Conservation (phyloP, 2,329 filamentous ascomycete species). For the Pyrenochaeta sp. region DNA sequence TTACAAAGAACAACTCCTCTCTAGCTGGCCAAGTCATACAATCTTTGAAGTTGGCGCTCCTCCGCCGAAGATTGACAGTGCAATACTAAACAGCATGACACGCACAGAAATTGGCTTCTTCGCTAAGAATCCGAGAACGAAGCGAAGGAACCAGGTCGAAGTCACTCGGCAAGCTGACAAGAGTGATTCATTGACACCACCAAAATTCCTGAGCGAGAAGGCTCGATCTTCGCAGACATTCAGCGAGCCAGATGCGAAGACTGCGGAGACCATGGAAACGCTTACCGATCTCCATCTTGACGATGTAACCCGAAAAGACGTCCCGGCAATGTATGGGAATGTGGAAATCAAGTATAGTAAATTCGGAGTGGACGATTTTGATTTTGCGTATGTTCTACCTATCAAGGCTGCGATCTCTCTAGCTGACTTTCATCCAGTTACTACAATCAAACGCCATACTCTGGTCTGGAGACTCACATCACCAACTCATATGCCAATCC, state of each 20-base stretch:
- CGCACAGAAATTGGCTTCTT: constrained; percentile 78
- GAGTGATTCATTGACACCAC: constrained; percentile 72
- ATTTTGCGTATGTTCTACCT: constrained; percentile 75
- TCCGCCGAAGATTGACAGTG: constrained; percentile 75
- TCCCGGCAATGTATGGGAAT: constrained; percentile 87
- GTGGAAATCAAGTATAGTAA: constrained; percentile 99
- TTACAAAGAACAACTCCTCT: constrained; percentile 87
- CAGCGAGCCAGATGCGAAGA: constrained; percentile 40
- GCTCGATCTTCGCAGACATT: constrained; percentile 68
- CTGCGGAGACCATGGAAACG: constrained; percentile 67
- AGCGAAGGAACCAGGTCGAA: constrained; percentile 82
- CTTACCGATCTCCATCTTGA: constrained; percentile 75
- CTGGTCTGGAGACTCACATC: constrained; percentile 94
- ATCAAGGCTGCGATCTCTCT: background rate
- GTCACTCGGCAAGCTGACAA: constrained; percentile 71
- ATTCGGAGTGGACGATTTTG: constrained; percentile 99
- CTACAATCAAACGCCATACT: constrained; percentile 92
- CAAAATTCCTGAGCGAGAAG: constrained; percentile 95
- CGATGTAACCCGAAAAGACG: constrained; percentile 77
- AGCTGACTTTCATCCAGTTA: constrained; percentile 64
- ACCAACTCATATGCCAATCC: constrained; percentile 96
- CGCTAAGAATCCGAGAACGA: constrained; percentile 77
- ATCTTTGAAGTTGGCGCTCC: constrained; percentile 87
- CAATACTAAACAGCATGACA: constrained; percentile 73
- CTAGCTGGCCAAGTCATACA: constrained; percentile 86